A percentile compares a stretch with the other conserved stretches of the same genome.
Evolutionary conservation across 106 monocot species (phyloP).

Genomic region (Dioscorea dumetorum): DNA sequence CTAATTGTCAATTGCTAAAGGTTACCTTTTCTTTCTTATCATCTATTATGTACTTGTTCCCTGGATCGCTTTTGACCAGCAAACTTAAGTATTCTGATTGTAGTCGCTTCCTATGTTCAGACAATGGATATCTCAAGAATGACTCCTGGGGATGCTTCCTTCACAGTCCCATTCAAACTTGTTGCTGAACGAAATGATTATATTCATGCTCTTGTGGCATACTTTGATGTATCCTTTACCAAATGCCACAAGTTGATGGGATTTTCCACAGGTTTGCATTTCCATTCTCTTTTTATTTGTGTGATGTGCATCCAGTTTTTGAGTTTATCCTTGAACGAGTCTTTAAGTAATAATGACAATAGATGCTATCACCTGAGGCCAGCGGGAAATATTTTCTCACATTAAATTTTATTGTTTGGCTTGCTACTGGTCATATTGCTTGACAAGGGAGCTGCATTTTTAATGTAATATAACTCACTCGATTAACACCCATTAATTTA

Average conservation of each 20-base stretch:
- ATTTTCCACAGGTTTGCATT: conserved; percentile 74
- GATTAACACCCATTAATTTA: background rate
- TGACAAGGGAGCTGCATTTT: no score
- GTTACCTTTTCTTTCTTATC: conserved; percentile 13
- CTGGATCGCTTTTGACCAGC: no score
- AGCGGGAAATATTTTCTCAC: background rate
- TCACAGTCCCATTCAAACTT: conserved; percentile 31
- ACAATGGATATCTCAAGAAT: conserved; percentile 26
- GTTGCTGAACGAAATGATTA: conserved; percentile 80
- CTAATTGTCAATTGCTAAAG: conserved; percentile 74
- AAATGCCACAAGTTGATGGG: conserved; percentile 67
- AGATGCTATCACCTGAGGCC: background rate
- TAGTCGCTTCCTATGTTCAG: background rate
- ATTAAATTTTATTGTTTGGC: background rate
- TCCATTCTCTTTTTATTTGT: no score
- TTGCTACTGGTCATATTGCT: no score
- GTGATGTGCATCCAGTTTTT: background rate
- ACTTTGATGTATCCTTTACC: conserved; percentile 92
- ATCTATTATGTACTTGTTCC: no score
- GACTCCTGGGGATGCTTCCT: conserved; percentile 57
- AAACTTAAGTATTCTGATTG: background rate
- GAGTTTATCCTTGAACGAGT: background rate
- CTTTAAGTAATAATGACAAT: background rate
- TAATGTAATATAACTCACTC: no score
- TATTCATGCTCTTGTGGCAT: conserved; percentile 19